phyloP scores from a whole-genome alignment of 106 monocot genomes.

The Allium fistulosum region DNA sequence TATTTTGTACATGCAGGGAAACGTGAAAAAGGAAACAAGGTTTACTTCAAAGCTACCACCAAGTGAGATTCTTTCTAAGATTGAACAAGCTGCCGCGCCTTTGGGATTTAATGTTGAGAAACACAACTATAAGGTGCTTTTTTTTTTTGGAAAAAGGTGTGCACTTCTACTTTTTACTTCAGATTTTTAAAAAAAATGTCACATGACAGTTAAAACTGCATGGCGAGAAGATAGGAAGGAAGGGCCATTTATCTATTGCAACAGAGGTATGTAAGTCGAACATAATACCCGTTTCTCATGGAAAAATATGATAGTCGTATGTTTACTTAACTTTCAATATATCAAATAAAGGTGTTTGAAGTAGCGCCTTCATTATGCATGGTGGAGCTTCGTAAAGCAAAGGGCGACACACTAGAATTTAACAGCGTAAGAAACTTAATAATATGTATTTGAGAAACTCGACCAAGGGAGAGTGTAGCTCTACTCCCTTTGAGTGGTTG shows the following conservation, averaged over 20 bases:
- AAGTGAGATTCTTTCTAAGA: conserved; percentile 70
- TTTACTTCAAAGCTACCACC: conserved; percentile 81
- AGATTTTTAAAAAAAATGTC: background rate
- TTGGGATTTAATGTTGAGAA: conserved; percentile 79
- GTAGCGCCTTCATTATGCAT: conserved; percentile 64
- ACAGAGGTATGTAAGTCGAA: conserved; percentile 45
- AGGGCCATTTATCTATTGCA: conserved; percentile 77
- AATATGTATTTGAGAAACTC: too few species aligned
- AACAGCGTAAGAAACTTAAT: conserved; percentile 28
- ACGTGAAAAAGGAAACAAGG: conserved; percentile 70
- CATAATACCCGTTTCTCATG: background rate
- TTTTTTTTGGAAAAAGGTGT: conserved; percentile 29
- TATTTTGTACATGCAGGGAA: conserved; percentile 25
- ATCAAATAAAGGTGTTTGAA: conserved; percentile 48
- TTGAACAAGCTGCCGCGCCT: conserved; percentile 69
- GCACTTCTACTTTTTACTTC: background rate
- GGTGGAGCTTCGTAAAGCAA: conserved; percentile 70
- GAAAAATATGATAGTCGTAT: too few species aligned
- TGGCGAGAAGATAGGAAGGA: conserved; percentile 79
- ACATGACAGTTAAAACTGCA: conserved; percentile 61
- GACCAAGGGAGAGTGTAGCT: too few species aligned
- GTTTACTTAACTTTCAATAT: background rate
- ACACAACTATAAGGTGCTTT: conserved; percentile 69
- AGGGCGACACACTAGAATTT: conserved; percentile 65
- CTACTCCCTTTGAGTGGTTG: background rate